These are phyloP conservation scores for Paramecium sonneborni DNA, from an alignment of 73 alveolate species.

Conservation along the genomic window DNA sequence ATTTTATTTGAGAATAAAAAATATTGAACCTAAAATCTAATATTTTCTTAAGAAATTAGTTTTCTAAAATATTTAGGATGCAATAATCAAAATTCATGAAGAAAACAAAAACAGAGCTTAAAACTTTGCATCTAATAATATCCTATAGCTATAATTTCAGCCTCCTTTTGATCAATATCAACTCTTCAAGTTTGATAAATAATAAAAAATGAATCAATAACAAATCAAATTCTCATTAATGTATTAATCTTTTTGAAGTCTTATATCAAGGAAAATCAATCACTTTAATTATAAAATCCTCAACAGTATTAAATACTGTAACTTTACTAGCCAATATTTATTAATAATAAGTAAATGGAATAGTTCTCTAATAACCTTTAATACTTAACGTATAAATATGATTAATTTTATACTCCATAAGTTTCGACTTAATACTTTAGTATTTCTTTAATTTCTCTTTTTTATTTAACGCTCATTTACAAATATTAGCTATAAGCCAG, in stretches of 20 bases:
- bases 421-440: not conserved
- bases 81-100: not conserved
- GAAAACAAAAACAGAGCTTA: not conserved
- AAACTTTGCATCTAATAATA: not conserved
- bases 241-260: not conserved
- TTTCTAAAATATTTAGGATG: not conserved
- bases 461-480: constrained; percentile 3
- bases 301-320: not conserved
- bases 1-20: too few relatives aligned
- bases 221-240: not conserved
- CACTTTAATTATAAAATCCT: not conserved
- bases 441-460: not conserved
- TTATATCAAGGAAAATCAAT: not conserved
- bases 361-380: not conserved
- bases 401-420: not conserved
- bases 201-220: not conserved
- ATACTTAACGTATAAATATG: not conserved
- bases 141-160: not conserved
- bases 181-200: not conserved
- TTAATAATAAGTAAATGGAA: not conserved
- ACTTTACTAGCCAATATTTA: too few relatives aligned
- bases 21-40: too few relatives aligned
- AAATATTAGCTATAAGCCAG: not conserved
- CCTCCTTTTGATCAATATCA: not conserved
- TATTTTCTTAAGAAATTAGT: not conserved